Evolutionary conservation across 148 eudicot species (phyloP).

Genomic region (Rhododendron griersonianum): DNA sequence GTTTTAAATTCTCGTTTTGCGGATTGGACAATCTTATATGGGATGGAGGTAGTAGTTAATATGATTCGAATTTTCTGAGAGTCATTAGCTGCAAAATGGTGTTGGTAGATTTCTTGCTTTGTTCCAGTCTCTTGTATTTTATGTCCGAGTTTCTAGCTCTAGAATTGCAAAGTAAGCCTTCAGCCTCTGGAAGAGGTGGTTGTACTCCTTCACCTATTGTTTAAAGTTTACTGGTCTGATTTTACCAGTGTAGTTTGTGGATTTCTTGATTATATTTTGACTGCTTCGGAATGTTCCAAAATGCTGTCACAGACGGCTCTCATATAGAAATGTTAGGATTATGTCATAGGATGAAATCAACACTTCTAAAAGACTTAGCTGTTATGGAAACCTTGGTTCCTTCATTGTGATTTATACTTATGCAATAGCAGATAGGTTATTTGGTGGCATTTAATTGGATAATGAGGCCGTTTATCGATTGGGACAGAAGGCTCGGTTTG

Average conservation of each 20-base stretch:
- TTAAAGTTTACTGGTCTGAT: neutral
- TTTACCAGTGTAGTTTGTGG: neutral
- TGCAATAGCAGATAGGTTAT: too few relatives aligned
- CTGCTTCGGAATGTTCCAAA: neutral
- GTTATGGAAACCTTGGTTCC: neutral
- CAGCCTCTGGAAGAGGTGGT: neutral
- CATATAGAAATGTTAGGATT: neutral
- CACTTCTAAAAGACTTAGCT: neutral
- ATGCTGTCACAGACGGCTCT: neutral
- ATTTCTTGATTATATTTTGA: neutral
- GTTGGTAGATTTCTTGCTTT: neutral
- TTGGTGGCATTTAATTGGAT: neutral
- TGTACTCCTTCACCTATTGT: neutral
- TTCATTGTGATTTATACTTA: too few relatives aligned
- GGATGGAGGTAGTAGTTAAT: neutral
- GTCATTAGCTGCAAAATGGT: neutral
- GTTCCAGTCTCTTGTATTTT: neutral
- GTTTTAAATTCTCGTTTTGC: too few relatives aligned
- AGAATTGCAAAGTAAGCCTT: neutral
- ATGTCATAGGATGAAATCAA: neutral
- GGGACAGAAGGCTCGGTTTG: neutral
- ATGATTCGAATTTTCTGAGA: neutral
- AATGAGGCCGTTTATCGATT: neutral
- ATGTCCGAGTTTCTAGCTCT: neutral
- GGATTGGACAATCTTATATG: neutral